These are phyloP conservation scores for Nelumbo lutea DNA, from an alignment of 164 flowering plant genomes.

Conservation along the genomic window DNA sequence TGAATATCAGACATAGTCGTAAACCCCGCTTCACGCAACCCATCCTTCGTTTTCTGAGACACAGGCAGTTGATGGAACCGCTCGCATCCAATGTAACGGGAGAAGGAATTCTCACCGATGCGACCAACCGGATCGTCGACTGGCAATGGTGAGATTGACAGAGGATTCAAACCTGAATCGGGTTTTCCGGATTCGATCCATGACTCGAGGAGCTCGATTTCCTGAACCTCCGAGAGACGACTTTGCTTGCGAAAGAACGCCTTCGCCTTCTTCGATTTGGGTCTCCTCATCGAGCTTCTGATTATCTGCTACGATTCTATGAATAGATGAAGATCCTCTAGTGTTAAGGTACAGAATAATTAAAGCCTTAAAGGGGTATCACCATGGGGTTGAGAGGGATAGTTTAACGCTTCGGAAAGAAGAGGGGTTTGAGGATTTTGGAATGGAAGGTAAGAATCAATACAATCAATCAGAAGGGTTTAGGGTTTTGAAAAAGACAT, in stretches of 20 bases:
- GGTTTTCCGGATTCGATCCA: slow-evolving; percentile 83
- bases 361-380: too few relatives aligned
- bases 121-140: slow-evolving; percentile 41
- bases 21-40: slow-evolving; percentile 38
- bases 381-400: too few relatives aligned
- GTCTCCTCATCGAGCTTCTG: not conserved
- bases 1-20: slow-evolving; percentile 74
- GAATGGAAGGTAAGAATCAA: not conserved
- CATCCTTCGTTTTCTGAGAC: slow-evolving; percentile 62
- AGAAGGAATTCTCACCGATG: slow-evolving; percentile 34
- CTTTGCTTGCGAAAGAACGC: slow-evolving; percentile 25
- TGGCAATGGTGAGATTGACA: slow-evolving; percentile 51
- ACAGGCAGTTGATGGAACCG: slow-evolving; percentile 65
- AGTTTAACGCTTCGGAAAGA: too few relatives aligned
- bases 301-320: too few relatives aligned
- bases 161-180: slow-evolving; percentile 69
- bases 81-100: slow-evolving; percentile 57
- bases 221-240: slow-evolving; percentile 42
- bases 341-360: too few relatives aligned
- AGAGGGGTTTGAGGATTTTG: not conserved
- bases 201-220: slow-evolving; percentile 52
- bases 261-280: slow-evolving; percentile 23
- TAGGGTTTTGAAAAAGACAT: too few relatives aligned
- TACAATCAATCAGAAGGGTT: not conserved
- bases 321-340: not conserved